phyloP scores from a whole-genome alignment of 2,329 filamentous ascomycete species.

The Trichoderma sp. region DNA sequence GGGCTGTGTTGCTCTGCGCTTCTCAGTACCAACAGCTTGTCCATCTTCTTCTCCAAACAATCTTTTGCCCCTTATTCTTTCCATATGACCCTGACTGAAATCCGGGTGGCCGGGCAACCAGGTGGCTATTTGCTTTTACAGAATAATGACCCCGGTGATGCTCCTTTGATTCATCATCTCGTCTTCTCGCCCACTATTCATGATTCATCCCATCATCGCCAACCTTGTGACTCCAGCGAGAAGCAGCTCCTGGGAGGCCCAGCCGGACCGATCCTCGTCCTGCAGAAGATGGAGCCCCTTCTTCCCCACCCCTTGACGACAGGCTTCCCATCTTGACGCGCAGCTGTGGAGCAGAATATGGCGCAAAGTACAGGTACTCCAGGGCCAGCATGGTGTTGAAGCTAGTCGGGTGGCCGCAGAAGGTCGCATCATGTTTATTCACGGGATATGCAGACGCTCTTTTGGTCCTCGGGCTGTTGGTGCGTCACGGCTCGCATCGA shows the following conservation, averaged over 20 bases:
- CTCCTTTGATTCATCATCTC: not conserved
- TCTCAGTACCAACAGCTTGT: not conserved
- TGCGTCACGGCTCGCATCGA: conserved; percentile 6
- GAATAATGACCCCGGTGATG: not conserved
- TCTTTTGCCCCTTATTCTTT: not conserved
- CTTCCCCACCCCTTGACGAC: conserved; percentile 7
- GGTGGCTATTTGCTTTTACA: not conserved
- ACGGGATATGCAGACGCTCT: conserved; percentile 24
- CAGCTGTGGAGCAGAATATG: conserved; percentile 11
- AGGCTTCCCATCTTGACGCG: conserved; percentile 8
- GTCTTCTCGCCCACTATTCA: not conserved
- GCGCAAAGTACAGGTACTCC: conserved; percentile 27
- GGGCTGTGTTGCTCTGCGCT: not conserved
- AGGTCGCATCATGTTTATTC: conserved; percentile 27
- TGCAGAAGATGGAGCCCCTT: conserved; percentile 7
- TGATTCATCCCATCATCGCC: not conserved
- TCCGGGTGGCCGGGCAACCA: not conserved
- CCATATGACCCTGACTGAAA: not conserved
- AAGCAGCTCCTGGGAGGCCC: conserved; percentile 19
- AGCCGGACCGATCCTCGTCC: conserved; percentile 22
- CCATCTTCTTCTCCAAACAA: not conserved
- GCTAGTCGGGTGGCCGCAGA: conserved; percentile 11
- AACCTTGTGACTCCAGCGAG: not conserved
- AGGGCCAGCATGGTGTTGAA: conserved; percentile 21
- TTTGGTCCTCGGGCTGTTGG: conserved; percentile 6